These are phyloP conservation scores for Escallonia rubra DNA, from an alignment of 129 eudicot species.

Conservation along the genomic window DNA sequence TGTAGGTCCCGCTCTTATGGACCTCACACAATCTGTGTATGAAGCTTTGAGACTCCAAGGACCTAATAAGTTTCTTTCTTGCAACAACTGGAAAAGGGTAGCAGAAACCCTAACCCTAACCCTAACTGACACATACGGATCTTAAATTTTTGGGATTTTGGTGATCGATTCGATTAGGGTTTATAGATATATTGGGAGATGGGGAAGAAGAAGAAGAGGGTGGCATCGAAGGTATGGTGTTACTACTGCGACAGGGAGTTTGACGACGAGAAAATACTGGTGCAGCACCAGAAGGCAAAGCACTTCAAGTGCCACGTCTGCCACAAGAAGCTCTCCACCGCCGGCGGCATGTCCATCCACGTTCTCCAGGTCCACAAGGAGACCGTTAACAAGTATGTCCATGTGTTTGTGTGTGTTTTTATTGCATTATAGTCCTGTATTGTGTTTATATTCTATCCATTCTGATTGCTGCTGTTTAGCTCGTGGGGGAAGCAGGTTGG, in stretches of 20 bases:
- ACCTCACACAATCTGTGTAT: too few species aligned
- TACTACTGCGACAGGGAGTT: slow-evolving; percentile 95
- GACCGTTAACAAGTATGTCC: slow-evolving; percentile 71
- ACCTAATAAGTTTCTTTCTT: too few species aligned
- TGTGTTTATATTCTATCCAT: too few species aligned
- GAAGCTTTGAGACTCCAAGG: too few species aligned
- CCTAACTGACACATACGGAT: not conserved
- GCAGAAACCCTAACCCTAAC: slow-evolving; percentile 6
- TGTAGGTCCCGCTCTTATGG: too few species aligned
- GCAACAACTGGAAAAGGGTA: not conserved
- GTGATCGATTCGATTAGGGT: not conserved
- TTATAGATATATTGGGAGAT: slow-evolving; percentile 17
- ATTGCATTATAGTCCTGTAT: not conserved
- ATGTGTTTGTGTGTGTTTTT: too few species aligned
- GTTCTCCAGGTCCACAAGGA: slow-evolving; percentile 98
- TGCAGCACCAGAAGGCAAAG: slow-evolving; percentile 95
- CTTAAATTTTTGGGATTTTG: not conserved
- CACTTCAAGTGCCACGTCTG: slow-evolving; percentile 97
- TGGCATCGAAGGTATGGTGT: slow-evolving; percentile 69
- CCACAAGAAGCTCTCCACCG: slow-evolving; percentile 96
- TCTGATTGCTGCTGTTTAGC: too few species aligned
- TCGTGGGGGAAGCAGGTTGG: too few species aligned
- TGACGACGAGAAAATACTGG: slow-evolving; percentile 94
- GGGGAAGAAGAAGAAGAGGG: slow-evolving; percentile 98
- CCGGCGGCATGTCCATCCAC: slow-evolving; percentile 97